phyloP scores from a whole-genome alignment of 2,329 filamentous ascomycete genomes.

The Tolypocladium paradoxum region DNA sequence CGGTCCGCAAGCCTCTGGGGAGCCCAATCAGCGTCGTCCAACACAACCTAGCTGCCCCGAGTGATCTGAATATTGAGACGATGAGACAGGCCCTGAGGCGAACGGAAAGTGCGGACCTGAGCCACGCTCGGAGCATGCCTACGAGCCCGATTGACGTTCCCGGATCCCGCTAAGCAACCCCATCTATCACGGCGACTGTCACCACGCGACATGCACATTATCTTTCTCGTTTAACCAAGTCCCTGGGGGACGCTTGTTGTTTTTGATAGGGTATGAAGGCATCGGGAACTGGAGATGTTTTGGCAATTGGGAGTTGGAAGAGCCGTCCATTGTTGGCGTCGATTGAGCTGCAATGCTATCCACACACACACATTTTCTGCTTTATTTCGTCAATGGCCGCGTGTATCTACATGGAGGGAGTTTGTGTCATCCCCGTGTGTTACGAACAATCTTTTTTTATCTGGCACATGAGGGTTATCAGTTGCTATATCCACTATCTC shows the following conservation, averaged over 20 bases:
- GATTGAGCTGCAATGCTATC: not conserved
- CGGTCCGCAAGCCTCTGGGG: slow-evolving; percentile 45
- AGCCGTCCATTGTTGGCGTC: slow-evolving; percentile 1
- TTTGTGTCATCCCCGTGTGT: not conserved
- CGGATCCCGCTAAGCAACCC: slow-evolving; percentile 15
- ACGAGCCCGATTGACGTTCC: slow-evolving; percentile 43
- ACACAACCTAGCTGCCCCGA: slow-evolving; percentile 32
- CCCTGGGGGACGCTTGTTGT: not conserved
- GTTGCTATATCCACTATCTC: not conserved
- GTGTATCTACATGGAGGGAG: not conserved
- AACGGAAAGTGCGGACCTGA: slow-evolving; percentile 74
- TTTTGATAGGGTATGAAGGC: slow-evolving; percentile 2
- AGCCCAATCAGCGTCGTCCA: slow-evolving; percentile 51
- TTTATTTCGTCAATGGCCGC: not conserved
- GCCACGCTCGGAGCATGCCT: slow-evolving; percentile 42
- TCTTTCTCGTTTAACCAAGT: not conserved
- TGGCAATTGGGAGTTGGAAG: slow-evolving; percentile 5
- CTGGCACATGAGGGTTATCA: not conserved
- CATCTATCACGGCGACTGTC: not conserved
- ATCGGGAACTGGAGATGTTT: slow-evolving; percentile 2
- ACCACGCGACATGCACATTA: not conserved
- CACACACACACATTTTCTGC: not conserved
- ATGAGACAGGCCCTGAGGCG: slow-evolving; percentile 83
- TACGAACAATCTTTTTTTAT: not conserved
- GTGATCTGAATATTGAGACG: slow-evolving; percentile 80